Evolutionary conservation across 2,329 filamentous ascomycete genomes (phyloP), one percentile per base, ranked within the genome.

Genomic region (Beauveria varroae): DNA sequence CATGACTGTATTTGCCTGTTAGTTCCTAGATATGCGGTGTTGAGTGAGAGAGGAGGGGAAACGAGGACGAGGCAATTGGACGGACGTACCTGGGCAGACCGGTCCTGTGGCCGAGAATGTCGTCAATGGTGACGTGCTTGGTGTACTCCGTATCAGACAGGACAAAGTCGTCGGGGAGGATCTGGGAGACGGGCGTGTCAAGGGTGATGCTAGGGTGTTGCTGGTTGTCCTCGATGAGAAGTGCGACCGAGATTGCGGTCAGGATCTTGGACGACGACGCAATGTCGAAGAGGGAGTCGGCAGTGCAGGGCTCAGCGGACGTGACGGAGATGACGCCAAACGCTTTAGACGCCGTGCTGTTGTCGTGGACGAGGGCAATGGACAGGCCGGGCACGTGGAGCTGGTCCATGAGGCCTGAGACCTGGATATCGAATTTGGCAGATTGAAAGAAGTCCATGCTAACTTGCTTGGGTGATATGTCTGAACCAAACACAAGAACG

Each of bases 91-190:
- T 30, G 14, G 60, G 28, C n/a, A 58, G n/a, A 10, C 60, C 60
- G 47, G 54, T 58, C 20, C 60, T 24, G 54, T 62, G 60, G 6
- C 53, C 4, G 54, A 62, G 34, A n/a, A 62, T 58, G 47, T 62
- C 60, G 20, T 62, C 60, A 4, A 62, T 22, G 16, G 60, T 62
- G 53, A 62, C 46, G 2, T 30, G 22, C n/a, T 62, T 58, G n/a
- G 60, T 62, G 24, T 52, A 62, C 47, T 24, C 53, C 24, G 55
- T n/a, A 14, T 62, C 54, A 7, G 54, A 46, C 24, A 52, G 37
- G 44, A 61, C 59, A 43, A 61, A 61, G 22, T 61, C 59, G n/a
- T 50, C 59, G 22, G 59, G 30, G 16, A 61, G 50, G 5, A 61
- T 20, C 34, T 40, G 16, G 28, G 50, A 30, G 50, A 61, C 44